Base-by-base conservation (phyloP, 306 rosid species). In the Acacia crassicarpa region DNA sequence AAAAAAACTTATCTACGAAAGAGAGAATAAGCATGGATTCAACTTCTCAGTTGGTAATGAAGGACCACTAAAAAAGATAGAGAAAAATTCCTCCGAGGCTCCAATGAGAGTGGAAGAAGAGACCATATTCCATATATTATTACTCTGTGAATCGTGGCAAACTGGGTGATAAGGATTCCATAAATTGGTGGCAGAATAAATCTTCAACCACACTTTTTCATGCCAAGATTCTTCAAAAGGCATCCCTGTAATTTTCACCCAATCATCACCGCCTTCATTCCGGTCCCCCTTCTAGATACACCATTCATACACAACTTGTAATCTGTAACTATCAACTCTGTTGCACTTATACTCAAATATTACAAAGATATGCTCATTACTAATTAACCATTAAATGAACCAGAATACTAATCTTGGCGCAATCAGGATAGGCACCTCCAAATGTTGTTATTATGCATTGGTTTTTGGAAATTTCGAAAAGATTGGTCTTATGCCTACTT, bases 141-240 rank as follows among this genome's bases (percentile, higher is more conserved):
- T 66, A 10, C 81, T 83, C 85, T 84, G 77, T 82, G 77, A 67
- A 63, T 54, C 32, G 38, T 75, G 89, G 83, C 80, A 83, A 83
- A 91, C 80, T 25, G 66, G 54, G 82, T 83, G 93, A 89, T 88
- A 81, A 86, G 90, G 89, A 88, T 87, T 89, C 91, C 67, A 84
- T 43, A 85, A 51, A 68, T 49, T 41, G 67, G 44, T 71, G 85
- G 82, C 82, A 79, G 70, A 86, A 83, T 67, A 83, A 76, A 84
- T 84, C 82, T 79, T 76, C 81, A 72, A 49, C 82, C 87, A 83
- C 87, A 85, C 87, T 76, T 85, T 81, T 67, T 81, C 67, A 81
- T 65, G 41, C 53, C 33, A 70, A 61, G 85, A 89, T 92, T 88
- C 92, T 84, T 85, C 78, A 81, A 80, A 80, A 70, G 33, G 4